Base-by-base conservation (phyloP, 768 basidiomycete species). In the Agaricus sinodeliciosus region DNA sequence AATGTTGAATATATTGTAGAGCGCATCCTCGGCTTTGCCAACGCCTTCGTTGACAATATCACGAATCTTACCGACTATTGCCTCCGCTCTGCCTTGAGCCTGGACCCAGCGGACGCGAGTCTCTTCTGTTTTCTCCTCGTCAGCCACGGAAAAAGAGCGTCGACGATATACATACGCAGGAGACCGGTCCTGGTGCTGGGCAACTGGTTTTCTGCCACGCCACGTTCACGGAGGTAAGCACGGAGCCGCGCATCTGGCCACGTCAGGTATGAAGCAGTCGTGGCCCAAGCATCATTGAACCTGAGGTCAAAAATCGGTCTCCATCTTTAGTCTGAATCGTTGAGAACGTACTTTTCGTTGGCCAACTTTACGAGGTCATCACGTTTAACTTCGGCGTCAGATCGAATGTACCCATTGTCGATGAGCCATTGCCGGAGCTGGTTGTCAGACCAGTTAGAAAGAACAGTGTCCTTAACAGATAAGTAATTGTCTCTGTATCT, bases 211-310 rank as follows among this genome's bases (percentile, higher is more conserved):
- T 94, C 91, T 56, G 77, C 72, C 26, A 95, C 62, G 45, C 86
- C 87, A 57, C 80, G 78, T 62, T 88, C 81, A 41, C 92, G 79
- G 16, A 97, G 78, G 68, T 90, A 96, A 1, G 88, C 92, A 43
- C 94, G 85, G 25, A 98, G 81, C 28, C 94, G 80, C 3, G 94
- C 90, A 62, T 97, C 94, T 11, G 91, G 90, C 95, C 95, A 98
- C 9, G 79, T 77, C 46, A 94, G 72, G 69, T 95, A 96, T 2
- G 81, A 71, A 2, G 83, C 74, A 1, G 77, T 75, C 34, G 71
- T 61, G 1, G 65, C 60, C 11, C 63, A 58, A 12, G 60, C 60
- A 42, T 84, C 79, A 50, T 73, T 73, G 61, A 81, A 83, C 63
- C 81, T 89, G 58, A 31, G 26, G 47, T 22, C 42, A 42, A 1